These are phyloP conservation scores for Pyrenochaeta sp. DNA, from an alignment of 2,329 filamentous ascomycete genomes.

Conservation along the genomic window DNA sequence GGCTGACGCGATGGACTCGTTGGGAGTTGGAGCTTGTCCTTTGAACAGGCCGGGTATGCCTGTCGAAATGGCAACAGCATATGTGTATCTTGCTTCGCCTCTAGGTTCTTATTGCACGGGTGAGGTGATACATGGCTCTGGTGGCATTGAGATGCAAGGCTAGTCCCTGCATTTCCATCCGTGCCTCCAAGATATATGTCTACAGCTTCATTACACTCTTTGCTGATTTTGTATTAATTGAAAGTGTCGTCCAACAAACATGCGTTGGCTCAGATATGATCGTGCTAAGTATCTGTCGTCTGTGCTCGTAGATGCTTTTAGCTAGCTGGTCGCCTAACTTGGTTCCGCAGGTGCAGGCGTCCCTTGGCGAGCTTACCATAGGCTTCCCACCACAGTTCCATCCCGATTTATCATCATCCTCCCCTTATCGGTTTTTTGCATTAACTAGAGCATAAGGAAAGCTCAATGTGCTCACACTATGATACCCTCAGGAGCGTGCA, in stretches of 20 bases:
- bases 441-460: neutral
- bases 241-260: too few relatives aligned
- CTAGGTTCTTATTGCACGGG: slow-evolving; percentile 29
- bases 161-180: neutral
- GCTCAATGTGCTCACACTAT: neutral
- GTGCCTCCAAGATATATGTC: too few relatives aligned
- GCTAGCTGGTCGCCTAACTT: too few relatives aligned
- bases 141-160: slow-evolving; percentile 31
- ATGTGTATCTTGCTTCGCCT: slow-evolving; percentile 29
- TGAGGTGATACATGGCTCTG: slow-evolving; percentile 26
- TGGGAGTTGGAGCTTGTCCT: slow-evolving; percentile 29
- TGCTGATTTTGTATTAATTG: too few relatives aligned
- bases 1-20: slow-evolving; percentile 16
- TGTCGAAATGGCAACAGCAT: slow-evolving; percentile 27
- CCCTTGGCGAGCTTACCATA: too few relatives aligned
- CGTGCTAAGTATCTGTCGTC: too few relatives aligned
- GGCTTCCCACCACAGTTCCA: too few relatives aligned
- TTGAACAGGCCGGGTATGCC: slow-evolving; percentile 29
- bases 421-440: too few relatives aligned
- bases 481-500: neutral
- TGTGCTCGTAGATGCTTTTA: too few relatives aligned
- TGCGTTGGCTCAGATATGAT: too few relatives aligned
- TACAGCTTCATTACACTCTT: too few relatives aligned
- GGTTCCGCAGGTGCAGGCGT: too few relatives aligned
- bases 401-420: neutral